These are phyloP conservation scores for Jaapia argillacea DNA, from an alignment of 768 basidiomycete genomes.

Conservation along the genomic window DNA sequence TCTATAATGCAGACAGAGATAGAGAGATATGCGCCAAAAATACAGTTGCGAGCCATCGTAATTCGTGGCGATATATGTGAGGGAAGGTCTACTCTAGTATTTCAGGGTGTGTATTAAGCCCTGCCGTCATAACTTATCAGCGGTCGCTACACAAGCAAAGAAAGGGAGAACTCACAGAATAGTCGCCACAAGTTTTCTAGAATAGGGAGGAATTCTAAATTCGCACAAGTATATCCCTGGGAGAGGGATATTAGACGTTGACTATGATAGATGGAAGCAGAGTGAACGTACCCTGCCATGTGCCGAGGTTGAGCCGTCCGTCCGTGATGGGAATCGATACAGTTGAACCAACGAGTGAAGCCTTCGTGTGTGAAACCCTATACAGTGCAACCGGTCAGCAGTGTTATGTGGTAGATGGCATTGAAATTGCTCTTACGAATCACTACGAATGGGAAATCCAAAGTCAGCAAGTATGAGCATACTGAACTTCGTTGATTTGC, in stretches of 20 bases:
- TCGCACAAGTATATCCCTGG: constrained; percentile 82
- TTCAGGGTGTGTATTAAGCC: too few species aligned
- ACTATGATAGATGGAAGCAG: background rate
- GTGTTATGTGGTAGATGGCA: constrained; percentile 1
- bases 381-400: background rate
- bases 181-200: constrained; percentile 68
- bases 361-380: constrained; percentile 88
- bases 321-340: constrained; percentile 80
- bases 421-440: constrained; percentile 45
- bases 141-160: too few species aligned
- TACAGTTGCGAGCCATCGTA: too few species aligned
- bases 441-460: constrained; percentile 41
- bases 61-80: too few species aligned
- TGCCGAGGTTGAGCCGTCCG: constrained; percentile 71
- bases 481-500: too few species aligned
- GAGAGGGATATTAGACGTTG: too few species aligned
- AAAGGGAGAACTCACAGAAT: constrained; percentile 44
- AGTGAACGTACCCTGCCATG: constrained; percentile 76
- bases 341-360: constrained; percentile 74
- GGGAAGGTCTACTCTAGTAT: too few species aligned
- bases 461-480: too few species aligned
- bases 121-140: too few species aligned
- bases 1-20: too few species aligned
- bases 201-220: constrained; percentile 62
- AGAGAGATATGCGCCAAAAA: too few species aligned